Percentiles rank a stretch among this genome's conserved stretches.
Conservation (phyloP, 164 flowering plant species). For the Litsea cubeba region DNA sequence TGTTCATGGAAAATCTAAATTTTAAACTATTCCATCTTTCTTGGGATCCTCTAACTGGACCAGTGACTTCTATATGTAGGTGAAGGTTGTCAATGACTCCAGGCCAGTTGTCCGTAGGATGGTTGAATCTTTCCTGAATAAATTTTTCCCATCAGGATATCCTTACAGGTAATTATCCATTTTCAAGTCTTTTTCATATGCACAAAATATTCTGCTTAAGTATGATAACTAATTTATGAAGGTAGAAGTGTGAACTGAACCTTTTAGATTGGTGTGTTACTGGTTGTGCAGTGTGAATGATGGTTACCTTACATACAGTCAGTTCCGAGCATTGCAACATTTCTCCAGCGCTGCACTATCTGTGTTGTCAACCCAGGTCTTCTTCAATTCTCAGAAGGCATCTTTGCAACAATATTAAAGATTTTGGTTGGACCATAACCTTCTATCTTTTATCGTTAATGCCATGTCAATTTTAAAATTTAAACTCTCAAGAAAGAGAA, state of each 20-base stretch:
- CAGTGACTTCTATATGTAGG: conserved; percentile 31
- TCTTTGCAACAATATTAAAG: neutral
- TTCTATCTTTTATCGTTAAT: neutral
- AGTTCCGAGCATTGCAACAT: conserved; percentile 91
- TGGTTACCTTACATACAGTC: conserved; percentile 85
- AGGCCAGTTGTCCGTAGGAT: conserved; percentile 49
- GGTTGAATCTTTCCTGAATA: conserved; percentile 70
- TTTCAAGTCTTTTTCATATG: neutral
- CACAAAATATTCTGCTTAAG: neutral
- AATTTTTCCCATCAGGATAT: conserved; percentile 91
- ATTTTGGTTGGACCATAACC: neutral
- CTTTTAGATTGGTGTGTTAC: conserved; percentile 2
- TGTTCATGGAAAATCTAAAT: neutral
- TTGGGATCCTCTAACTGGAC: neutral
- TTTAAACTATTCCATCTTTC: neutral
- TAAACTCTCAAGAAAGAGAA: neutral
- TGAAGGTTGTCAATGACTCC: conserved; percentile 58
- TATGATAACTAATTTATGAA: neutral
- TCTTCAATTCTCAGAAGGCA: conserved; percentile 15
- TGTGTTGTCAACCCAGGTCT: conserved; percentile 95
- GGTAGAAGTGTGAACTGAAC: neutral
- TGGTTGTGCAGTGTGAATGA: conserved; percentile 77
- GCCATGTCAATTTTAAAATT: neutral
- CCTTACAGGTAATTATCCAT: conserved; percentile 68
- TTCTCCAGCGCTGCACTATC: conserved; percentile 86